These are phyloP conservation scores for Petunia secreta DNA, from an alignment of 257 asterid genomes.

Conservation along the genomic window DNA sequence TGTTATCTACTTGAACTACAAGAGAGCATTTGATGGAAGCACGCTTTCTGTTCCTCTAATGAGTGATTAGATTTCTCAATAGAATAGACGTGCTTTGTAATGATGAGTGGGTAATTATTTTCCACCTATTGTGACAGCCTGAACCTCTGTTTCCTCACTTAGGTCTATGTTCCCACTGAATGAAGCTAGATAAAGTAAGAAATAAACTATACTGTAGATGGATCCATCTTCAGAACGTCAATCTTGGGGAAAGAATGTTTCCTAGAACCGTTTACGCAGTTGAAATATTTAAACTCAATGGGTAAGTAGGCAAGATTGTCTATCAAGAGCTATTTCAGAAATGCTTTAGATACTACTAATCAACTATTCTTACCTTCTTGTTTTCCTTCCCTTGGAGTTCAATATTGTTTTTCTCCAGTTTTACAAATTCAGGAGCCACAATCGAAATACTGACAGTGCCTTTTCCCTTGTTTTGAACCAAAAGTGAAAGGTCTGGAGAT, in stretches of 20 bases:
- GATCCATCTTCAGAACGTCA: not conserved
- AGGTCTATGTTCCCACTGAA: not conserved
- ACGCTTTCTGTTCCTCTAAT: not conserved
- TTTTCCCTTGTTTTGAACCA: conserved; percentile 80
- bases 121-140: not conserved
- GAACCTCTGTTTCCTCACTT: not conserved
- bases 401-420: conserved; percentile 55
- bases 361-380: conserved; percentile 53
- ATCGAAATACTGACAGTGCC: conserved; percentile 49
- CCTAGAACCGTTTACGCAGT: not conserved
- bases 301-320: not conserved
- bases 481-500: conserved; percentile 76
- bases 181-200: not conserved
- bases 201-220: not conserved
- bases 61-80: not conserved
- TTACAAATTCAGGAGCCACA: conserved; percentile 66
- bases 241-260: not conserved
- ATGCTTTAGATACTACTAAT: not conserved
- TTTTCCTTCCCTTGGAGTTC: conserved; percentile 65
- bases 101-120: not conserved
- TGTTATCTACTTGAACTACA: not conserved
- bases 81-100: not conserved
- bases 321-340: not conserved
- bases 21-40: not conserved
- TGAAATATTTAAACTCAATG: not conserved